Evolutionary conservation across 495 filamentous ascomycete species (phyloP).

Genomic region (Penicillium coprophilum): DNA sequence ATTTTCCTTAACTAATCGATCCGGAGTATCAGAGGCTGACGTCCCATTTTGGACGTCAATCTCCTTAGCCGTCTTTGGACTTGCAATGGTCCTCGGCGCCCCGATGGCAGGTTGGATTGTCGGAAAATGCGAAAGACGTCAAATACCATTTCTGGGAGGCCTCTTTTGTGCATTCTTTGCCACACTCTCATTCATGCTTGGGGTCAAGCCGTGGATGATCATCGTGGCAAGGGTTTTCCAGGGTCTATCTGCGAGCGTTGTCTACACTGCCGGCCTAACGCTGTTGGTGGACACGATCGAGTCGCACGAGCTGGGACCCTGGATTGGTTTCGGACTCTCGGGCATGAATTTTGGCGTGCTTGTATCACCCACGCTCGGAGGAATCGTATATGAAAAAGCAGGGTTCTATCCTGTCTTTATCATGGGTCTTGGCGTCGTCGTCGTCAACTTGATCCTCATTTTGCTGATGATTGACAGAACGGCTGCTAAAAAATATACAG

Average conservation of each 20-base stretch:
- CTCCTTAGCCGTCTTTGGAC: constrained; percentile 6
- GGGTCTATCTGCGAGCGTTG: constrained; percentile 9
- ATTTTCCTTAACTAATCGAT: constrained; percentile 2
- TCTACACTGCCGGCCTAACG: constrained; percentile 10
- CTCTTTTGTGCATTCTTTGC: constrained; percentile 7
- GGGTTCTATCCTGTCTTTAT: constrained; percentile 11
- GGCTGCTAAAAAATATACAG: background rate
- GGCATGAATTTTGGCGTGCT: constrained; percentile 12
- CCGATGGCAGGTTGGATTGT: constrained; percentile 8
- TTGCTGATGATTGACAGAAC: constrained; percentile 9
- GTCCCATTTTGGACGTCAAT: constrained; percentile 10
- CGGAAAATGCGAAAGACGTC: constrained; percentile 4
- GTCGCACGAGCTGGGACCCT: constrained; percentile 13
- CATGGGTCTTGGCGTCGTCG: constrained; percentile 3
- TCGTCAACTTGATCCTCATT: constrained; percentile 5
- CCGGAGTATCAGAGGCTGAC: constrained; percentile 4
- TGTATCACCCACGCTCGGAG: constrained; percentile 10
- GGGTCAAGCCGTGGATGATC: constrained; percentile 4
- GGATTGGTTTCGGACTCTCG: constrained; percentile 11
- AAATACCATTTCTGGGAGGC: constrained; percentile 4
- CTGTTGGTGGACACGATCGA: constrained; percentile 13
- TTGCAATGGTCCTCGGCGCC: constrained; percentile 5
- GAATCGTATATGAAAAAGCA: constrained; percentile 9
- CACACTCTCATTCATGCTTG: constrained; percentile 6
- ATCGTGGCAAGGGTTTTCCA: constrained; percentile 8